Conservation (phyloP, 2,329 filamentous ascomycete species). For the Penicillium sp. region DNA sequence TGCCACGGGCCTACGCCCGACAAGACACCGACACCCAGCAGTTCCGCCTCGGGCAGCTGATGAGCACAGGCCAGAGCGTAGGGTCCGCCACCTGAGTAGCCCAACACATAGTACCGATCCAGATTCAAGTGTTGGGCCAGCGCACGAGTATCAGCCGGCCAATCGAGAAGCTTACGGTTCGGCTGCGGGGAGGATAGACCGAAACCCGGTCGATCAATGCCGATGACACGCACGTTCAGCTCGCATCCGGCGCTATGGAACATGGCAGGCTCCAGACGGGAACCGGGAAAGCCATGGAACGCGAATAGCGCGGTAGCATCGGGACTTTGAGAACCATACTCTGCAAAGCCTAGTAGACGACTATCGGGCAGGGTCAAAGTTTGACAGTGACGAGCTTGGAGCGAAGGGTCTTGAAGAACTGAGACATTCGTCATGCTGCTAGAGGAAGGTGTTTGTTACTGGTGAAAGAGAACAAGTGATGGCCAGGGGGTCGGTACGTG, state of each 20-base stretch:
- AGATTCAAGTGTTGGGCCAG: slow-evolving; percentile 3
- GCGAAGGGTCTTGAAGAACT: slow-evolving; percentile 8
- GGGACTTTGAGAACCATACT: slow-evolving; percentile 1
- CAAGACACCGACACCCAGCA: slow-evolving; percentile 3
- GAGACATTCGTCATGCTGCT: slow-evolving; percentile 10
- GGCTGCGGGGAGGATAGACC: slow-evolving; percentile 8
- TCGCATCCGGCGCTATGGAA: slow-evolving; percentile 1
- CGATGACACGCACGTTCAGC: slow-evolving; percentile 10
- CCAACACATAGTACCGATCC: slow-evolving; percentile 2
- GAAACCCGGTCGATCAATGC: slow-evolving; percentile 10
- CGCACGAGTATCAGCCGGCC: slow-evolving; percentile 6
- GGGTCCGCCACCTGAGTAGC: slow-evolving; percentile 4
- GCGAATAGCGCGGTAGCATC: slow-evolving; percentile 2
- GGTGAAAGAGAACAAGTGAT: no score
- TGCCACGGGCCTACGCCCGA: slow-evolving; percentile 4
- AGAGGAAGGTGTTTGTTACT: slow-evolving; percentile 14
- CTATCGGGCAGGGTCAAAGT: slow-evolving; percentile 2
- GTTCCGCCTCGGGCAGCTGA: slow-evolving; percentile 1
- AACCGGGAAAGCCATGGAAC: slow-evolving; percentile 3
- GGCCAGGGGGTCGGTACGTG: background rate
- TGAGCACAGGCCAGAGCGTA: slow-evolving; percentile 3
- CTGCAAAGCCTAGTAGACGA: slow-evolving; percentile 2
- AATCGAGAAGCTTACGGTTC: slow-evolving; percentile 9
- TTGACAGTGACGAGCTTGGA: slow-evolving; percentile 1
- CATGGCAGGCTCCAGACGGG: slow-evolving; percentile 3